Percentiles rank a stretch among this genome's conserved stretches.
These are phyloP conservation scores for Ustilago hordei DNA, from an alignment of 1,284 basidiomycete species.

Conservation along the genomic window DNA sequence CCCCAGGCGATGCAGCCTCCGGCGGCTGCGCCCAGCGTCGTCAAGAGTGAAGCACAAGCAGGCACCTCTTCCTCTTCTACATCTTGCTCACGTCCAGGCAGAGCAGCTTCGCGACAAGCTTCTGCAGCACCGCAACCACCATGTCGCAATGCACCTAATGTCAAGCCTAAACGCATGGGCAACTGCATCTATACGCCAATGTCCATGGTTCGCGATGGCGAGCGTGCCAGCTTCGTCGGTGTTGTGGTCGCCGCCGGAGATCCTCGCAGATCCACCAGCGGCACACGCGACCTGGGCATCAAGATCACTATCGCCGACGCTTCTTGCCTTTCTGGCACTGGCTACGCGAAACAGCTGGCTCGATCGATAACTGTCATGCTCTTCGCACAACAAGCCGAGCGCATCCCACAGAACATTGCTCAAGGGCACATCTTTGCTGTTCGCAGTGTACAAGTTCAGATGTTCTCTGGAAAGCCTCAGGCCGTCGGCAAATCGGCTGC, in stretches of 20 bases:
- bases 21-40: background rate
- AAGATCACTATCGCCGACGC: slow-evolving; percentile 48
- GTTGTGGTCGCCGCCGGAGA: slow-evolving; percentile 42
- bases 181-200: slow-evolving; percentile 56
- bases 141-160: slow-evolving; percentile 39
- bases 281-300: slow-evolving; percentile 42
- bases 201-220: slow-evolving; percentile 37
- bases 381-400: slow-evolving; percentile 33
- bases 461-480: slow-evolving; percentile 42
- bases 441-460: slow-evolving; percentile 44
- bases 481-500: slow-evolving; percentile 42
- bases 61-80: slow-evolving; percentile 9
- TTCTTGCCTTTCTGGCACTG: slow-evolving; percentile 41
- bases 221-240: slow-evolving; percentile 51
- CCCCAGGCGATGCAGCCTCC: background rate
- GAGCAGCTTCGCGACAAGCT: slow-evolving; percentile 22
- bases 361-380: slow-evolving; percentile 48
- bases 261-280: slow-evolving; percentile 43
- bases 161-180: slow-evolving; percentile 50
- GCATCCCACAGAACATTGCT: slow-evolving; percentile 31
- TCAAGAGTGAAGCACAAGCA: slow-evolving; percentile 30
- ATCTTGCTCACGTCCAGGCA: slow-evolving; percentile 12
- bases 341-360: slow-evolving; percentile 42
- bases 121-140: slow-evolving; percentile 18
- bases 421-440: slow-evolving; percentile 44